phyloP scores from a whole-genome alignment of 2,329 filamentous ascomycete genomes.

The Aspergillus aculeatinus region DNA sequence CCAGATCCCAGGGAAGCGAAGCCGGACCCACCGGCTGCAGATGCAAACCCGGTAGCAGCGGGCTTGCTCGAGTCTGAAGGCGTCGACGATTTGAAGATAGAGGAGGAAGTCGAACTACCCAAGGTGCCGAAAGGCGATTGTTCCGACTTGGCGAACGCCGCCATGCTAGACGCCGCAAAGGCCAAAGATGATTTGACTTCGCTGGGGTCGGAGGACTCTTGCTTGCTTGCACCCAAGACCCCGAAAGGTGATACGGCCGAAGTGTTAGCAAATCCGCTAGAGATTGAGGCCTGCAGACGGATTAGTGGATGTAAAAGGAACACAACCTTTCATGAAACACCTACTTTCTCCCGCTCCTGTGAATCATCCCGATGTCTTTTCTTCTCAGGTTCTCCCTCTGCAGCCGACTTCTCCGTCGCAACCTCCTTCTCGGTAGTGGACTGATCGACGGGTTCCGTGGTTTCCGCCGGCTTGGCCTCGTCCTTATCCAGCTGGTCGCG shows the following conservation, averaged over 20 bases:
- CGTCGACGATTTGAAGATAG: conserved; percentile 40
- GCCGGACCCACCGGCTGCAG: conserved; percentile 34
- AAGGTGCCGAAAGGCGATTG: conserved; percentile 65
- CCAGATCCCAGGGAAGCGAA: conserved; percentile 41
- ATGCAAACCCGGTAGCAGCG: conserved; percentile 31
- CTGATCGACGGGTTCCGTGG: conserved; percentile 16
- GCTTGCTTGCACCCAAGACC: conserved; percentile 30
- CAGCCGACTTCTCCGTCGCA: conserved; percentile 15
- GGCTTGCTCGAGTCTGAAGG: conserved; percentile 23
- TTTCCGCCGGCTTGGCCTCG: conserved; percentile 21
- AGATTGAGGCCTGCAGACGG: conserved; percentile 28
- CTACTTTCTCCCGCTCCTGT: conserved; percentile 33
- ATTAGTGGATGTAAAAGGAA: background rate
- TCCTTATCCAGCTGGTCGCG: conserved; percentile 44
- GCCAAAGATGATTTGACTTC: conserved; percentile 57
- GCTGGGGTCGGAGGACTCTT: conserved; percentile 23
- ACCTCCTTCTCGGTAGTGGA: conserved; percentile 11
- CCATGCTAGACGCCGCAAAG: conserved; percentile 68
- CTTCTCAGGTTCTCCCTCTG: conserved; percentile 42
- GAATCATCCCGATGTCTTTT: conserved; percentile 46
- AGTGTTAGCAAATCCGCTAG: conserved; percentile 45
- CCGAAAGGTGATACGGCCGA: conserved; percentile 46
- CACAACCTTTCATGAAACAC: conserved; percentile 16
- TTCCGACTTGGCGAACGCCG: conserved; percentile 61
- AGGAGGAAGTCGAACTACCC: conserved; percentile 44